These are phyloP conservation scores for Fragaria vesca DNA, from an alignment of 306 rosid genomes.

Conservation along the genomic window DNA sequence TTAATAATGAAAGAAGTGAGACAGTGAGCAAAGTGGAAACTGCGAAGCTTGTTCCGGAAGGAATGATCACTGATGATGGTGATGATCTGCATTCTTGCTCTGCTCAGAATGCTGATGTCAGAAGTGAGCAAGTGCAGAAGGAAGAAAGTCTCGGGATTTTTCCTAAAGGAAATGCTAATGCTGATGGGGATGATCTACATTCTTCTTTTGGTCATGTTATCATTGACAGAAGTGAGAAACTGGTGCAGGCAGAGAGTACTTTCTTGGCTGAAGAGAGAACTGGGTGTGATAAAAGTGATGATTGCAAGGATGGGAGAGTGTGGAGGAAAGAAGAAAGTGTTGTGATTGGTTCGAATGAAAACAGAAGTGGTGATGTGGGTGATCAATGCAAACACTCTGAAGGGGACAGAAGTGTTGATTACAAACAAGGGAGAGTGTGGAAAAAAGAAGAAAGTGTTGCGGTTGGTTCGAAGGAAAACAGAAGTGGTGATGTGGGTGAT, in stretches of 20 bases:
- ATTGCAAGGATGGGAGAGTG: too few species aligned
- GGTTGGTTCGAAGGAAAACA: neutral
- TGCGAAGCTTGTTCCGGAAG: too few species aligned
- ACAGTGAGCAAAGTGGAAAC: too few species aligned
- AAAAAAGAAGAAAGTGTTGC: neutral
- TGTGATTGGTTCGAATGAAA: neutral
- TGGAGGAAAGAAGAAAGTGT: neutral
- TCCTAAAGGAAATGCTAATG: neutral
- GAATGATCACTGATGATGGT: too few species aligned
- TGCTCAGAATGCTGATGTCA: too few species aligned
- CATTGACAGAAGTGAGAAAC: too few species aligned
- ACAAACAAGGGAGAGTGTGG: too few species aligned
- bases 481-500: slow-evolving; percentile 18
- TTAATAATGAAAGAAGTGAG: too few species aligned
- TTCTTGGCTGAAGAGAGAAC: too few species aligned
- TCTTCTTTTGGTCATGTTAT: neutral
- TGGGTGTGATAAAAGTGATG: neutral
- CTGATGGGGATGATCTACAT: slow-evolving; percentile 19
- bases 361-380: slow-evolving; percentile 19
- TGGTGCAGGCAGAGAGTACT: too few species aligned
- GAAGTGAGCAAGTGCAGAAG: too few species aligned
- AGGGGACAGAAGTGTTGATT: neutral
- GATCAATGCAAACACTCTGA: neutral
- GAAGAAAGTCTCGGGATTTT: neutral
- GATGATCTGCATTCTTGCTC: too few species aligned